Conservation (phyloP, 345 rosid genomes). For the Gynandropsis gynandra region DNA sequence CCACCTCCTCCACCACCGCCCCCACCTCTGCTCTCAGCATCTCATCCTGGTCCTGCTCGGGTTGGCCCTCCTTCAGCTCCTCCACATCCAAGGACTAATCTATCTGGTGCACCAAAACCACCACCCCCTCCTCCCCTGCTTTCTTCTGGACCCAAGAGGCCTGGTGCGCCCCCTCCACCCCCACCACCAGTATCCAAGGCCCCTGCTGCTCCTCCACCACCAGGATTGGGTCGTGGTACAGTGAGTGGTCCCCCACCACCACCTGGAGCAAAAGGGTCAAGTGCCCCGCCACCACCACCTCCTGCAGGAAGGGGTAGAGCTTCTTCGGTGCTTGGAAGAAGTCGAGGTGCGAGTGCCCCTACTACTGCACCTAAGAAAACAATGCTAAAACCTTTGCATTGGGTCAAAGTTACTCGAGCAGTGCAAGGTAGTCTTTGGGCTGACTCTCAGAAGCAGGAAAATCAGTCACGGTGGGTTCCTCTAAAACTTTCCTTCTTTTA, state of each 20-base stretch:
- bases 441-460: slow-evolving; percentile 77
- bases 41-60: slow-evolving; percentile 16
- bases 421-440: slow-evolving; percentile 97
- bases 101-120: slow-evolving; percentile 25
- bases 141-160: slow-evolving; percentile 14
- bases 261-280: slow-evolving; percentile 41
- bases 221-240: slow-evolving; percentile 30
- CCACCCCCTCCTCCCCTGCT: slow-evolving; percentile 21
- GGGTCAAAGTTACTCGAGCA: slow-evolving; percentile 94
- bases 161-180: slow-evolving; percentile 24
- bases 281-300: slow-evolving; percentile 70
- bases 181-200: slow-evolving; percentile 11
- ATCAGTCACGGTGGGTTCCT: slow-evolving; percentile 58
- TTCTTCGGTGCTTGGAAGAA: slow-evolving; percentile 48
- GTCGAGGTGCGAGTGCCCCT: slow-evolving; percentile 43
- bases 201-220: slow-evolving; percentile 60
- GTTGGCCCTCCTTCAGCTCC: slow-evolving; percentile 24
- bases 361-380: slow-evolving; percentile 53
- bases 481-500: slow-evolving; percentile 6
- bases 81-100: slow-evolving; percentile 19
- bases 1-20: slow-evolving; percentile 32
- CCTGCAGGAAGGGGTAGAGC: slow-evolving; percentile 55
- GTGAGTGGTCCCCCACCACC: slow-evolving; percentile 42
- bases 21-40: slow-evolving; percentile 23
- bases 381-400: slow-evolving; percentile 79